These are phyloP conservation scores for Eucalyptus caleyi DNA, from an alignment of 345 rosid genomes.

Conservation along the genomic window DNA sequence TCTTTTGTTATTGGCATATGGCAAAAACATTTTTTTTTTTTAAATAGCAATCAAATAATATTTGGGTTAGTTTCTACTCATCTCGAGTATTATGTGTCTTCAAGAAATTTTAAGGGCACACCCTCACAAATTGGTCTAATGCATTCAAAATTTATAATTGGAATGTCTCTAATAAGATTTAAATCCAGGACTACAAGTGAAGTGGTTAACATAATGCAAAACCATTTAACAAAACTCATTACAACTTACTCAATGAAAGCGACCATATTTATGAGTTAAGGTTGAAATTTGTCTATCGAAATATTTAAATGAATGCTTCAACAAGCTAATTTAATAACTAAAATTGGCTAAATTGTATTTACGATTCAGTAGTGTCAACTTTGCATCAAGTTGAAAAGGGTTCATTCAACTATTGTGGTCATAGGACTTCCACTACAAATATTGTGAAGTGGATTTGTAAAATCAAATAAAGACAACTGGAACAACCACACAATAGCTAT, in stretches of 20 bases:
- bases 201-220: neutral
- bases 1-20: no score
- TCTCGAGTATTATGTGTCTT: neutral
- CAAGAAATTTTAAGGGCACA: neutral
- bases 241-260: neutral
- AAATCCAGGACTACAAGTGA: neutral
- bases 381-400: neutral
- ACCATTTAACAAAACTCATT: neutral
- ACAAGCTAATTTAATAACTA: neutral
- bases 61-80: neutral
- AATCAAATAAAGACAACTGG: neutral
- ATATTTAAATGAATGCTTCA: neutral
- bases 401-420: neutral
- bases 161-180: neutral
- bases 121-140: neutral
- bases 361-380: neutral
- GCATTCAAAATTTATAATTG: neutral
- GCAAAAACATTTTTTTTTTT: neutral
- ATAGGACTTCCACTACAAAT: neutral
- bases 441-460: neutral
- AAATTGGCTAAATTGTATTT: neutral
- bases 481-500: neutral
- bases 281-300: neutral
- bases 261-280: neutral
- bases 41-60: neutral